Base-by-base conservation (phyloP, 768 basidiomycete species). In the Guyanaporus albipodus region DNA sequence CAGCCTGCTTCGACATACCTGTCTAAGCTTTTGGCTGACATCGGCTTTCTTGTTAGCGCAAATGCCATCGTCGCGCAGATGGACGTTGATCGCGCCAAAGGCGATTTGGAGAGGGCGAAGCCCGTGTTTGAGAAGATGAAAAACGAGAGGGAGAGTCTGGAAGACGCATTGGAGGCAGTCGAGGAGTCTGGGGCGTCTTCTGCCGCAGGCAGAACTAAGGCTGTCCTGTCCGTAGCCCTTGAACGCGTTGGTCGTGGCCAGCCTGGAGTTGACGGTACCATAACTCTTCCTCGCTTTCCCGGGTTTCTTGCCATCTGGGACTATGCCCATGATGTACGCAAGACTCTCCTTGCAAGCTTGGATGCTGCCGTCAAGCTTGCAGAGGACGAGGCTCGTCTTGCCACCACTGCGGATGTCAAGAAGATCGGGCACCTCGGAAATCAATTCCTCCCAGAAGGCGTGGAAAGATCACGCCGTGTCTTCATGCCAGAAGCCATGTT, bases 401-500 rank as follows among this genome's bases (percentile, higher is more conserved):
- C 80, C 48, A 86, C 92, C 1, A 73, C 72, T 5, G 61, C 67
- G 7, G 82, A 86, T 34, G 87, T 97, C 19, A 69, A 77, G 27
- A 74, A 75, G 52, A 79, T 96, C 51, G 70, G 73, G 32, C 68
- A 75, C 15, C 71, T 96, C 17, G 92, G 82, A 17, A 85, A 95
- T 49, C 71, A 72, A 46, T 80, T 89, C 67, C 78, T 99, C 14
- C 88, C 87, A 1, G 76, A 76, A 41, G 86, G 83, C 47, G 90
- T 91, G 19, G 91, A 92, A 63, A 75, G 90, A 32, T 81, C 80
- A 39, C 77, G 81, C 46, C 76, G 91, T 22, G 81, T 95, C 11
- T 99, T 99, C 74, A 82, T 90, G 72, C 91, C 95, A n/a, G 87
- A 95, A 62, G 95, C 91, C 12, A 98, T 99, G 96, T 99, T 98